Base-by-base conservation (phyloP, 352 stramenopile species). In the Peronospora destructor region DNA sequence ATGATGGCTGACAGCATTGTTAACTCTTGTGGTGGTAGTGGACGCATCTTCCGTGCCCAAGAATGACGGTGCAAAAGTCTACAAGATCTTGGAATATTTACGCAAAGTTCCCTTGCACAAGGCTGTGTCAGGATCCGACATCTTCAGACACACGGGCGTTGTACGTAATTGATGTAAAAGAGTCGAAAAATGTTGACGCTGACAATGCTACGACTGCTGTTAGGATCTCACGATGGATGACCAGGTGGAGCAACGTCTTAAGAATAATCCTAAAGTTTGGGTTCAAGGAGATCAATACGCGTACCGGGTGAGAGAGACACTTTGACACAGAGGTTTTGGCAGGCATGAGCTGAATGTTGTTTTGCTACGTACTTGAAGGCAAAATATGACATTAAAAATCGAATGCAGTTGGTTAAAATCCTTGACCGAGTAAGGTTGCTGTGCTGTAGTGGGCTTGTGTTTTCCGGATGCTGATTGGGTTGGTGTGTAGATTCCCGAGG, bases 301-400 rank as follows among this genome's bases (percentile, higher is more conserved):
- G 4, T 93, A 93, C 56, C 79, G 86, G 66, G 75, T 84, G 42
- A 45, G 57, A 25, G 9, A 21, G 13, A 13, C 11, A 29, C 19
- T n/a, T 2, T 38, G 37, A 49, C 16, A 23, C 35, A 21, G 6
- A 39, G 26, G 23, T 49, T 9, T 36, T 45, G 6, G n/a, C 26
- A 37, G 23, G 14, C 14, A 14, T 16, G 9, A 7, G 7, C 39
- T 52, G 11, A 49, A 10, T 1, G 34, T 50, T 55, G 16, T 35
- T 23, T 48, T 45, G 21, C 19, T 33, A 19, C n/a, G 21, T 59
- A 21, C 30, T 47, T 48, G 9, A 35, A 91, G 71, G 82, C 82
- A 33, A 93, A 93, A 71, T 93, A 90, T 57, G 75, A 92, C 65
- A 89, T 92, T 45, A 92, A 92, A 59, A 88, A 90, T 52, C 66